These are phyloP conservation scores for Carex scoparia DNA, from an alignment of 176 grass and related monocot genomes.

Conservation along the genomic window DNA sequence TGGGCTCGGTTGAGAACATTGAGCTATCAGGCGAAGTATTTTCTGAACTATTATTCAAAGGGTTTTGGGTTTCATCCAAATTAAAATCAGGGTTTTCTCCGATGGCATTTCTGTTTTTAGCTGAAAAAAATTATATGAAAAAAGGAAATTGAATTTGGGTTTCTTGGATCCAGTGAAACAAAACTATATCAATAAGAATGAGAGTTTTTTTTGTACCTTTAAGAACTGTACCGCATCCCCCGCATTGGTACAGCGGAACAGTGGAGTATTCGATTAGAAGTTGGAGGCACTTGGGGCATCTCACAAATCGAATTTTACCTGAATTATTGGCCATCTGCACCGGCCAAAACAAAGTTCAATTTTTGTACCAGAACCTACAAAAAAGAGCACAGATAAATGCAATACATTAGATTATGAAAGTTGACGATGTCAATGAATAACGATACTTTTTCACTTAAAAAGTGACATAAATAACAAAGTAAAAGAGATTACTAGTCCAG, in stretches of 20 bases:
- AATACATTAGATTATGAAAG: conserved; percentile 5
- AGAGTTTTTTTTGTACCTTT: conserved; percentile 44
- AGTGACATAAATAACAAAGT: not conserved
- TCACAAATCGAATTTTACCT: conserved; percentile 65
- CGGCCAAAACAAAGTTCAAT: not conserved
- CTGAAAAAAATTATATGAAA: conserved; percentile 9
- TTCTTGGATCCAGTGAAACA: not conserved
- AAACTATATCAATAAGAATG: conserved; percentile 12
- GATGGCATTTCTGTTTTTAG: conserved; percentile 5
- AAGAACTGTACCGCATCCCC: conserved; percentile 51
- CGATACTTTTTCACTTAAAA: not conserved
- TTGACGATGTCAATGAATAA: conserved; percentile 2
- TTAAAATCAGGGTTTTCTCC: conserved; percentile 16
- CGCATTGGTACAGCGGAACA: conserved; percentile 78
- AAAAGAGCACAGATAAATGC: not conserved
- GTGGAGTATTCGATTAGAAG: conserved; percentile 71
- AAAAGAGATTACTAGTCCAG: not conserved
- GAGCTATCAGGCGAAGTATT: conserved; percentile 20
- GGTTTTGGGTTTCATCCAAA: conserved; percentile 19
- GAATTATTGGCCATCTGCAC: conserved; percentile 31
- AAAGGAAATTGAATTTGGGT: not conserved
- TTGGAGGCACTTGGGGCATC: conserved; percentile 74
- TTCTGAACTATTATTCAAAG: conserved; percentile 5
- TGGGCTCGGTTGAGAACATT: conserved; percentile 17
- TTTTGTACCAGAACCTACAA: conserved; percentile 6